phyloP scores from a whole-genome alignment of 495 filamentous ascomycete species.

The Hyaloscypha hepaticicola region DNA sequence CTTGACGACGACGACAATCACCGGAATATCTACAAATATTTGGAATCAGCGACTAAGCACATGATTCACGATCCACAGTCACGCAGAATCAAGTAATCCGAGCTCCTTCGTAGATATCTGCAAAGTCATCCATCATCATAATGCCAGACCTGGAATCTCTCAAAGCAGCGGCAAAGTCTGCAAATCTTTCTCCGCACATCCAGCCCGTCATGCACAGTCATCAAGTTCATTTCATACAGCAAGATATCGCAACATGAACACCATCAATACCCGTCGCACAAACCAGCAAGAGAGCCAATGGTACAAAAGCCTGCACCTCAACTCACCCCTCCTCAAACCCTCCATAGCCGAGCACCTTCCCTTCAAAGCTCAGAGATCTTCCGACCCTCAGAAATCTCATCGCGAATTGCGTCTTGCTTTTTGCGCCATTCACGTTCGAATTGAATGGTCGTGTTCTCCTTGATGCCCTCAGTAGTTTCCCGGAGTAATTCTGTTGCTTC shows the following conservation, averaged over 20 bases:
- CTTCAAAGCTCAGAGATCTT: constrained; percentile 1
- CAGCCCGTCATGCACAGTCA: neutral
- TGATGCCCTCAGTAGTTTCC: neutral
- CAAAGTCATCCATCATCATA: neutral
- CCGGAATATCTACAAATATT: neutral
- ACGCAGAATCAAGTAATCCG: neutral
- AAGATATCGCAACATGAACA: neutral
- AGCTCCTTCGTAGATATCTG: neutral
- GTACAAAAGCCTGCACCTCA: neutral
- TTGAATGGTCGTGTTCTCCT: constrained; percentile 9
- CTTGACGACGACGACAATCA: neutral
- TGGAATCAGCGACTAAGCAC: neutral
- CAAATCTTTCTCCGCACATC: neutral
- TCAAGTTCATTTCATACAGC: neutral
- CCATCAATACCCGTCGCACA: neutral
- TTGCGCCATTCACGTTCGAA: constrained; percentile 24
- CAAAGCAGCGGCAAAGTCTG: neutral
- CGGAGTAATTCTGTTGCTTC: constrained; percentile 13
- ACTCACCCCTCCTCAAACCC: constrained; percentile 3
- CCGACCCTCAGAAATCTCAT: constrained; percentile 11
- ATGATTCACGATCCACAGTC: neutral
- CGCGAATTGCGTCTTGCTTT: constrained; percentile 17
- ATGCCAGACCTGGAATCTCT: neutral
- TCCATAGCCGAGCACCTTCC: neutral
- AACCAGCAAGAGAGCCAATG: neutral